Percentiles rank a stretch among this genome's conserved stretches.
Evolutionary conservation across 306 rosid genomes (phyloP).

Genomic region (Adenanthera pavonina): DNA sequence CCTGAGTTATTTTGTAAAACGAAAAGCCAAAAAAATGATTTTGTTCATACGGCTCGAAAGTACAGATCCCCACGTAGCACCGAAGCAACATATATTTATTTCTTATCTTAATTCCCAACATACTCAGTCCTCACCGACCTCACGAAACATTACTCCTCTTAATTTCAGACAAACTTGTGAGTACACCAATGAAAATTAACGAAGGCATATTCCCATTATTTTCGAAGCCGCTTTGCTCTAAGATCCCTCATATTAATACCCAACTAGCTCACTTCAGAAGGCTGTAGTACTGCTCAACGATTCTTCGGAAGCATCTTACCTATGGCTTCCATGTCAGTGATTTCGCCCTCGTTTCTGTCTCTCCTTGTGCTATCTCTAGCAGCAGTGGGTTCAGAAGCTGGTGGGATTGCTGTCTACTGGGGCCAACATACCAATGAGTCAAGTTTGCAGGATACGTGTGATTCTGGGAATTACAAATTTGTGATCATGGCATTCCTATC

Average conservation of each 20-base stretch:
- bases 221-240: slow-evolving; percentile 6
- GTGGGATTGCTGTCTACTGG: slow-evolving; percentile 46
- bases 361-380: slow-evolving; percentile 6
- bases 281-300: not conserved
- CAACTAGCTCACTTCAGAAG: slow-evolving; percentile 2
- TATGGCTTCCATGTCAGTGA: slow-evolving; percentile 22
- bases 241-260: not conserved
- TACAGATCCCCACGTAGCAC: not conserved
- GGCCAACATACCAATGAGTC: slow-evolving; percentile 45
- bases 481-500: slow-evolving; percentile 46
- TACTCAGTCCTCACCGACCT: not conserved
- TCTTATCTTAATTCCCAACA: not conserved
- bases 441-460: slow-evolving; percentile 41
- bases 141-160: not conserved
- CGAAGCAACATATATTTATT: slow-evolving; percentile 6
- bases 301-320: not conserved
- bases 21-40: too few relatives aligned
- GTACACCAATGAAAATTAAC: slow-evolving; percentile 9
- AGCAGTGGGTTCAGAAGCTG: slow-evolving; percentile 4
- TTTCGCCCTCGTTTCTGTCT: not conserved
- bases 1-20: too few relatives aligned
- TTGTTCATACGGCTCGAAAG: slow-evolving; percentile 4
- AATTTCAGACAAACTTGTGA: not conserved
- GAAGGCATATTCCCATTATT: slow-evolving; percentile 20
- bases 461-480: slow-evolving; percentile 39